Evolutionary conservation across 2,329 filamentous ascomycete genomes (phyloP), one percentile per base, ranked within the genome.

Genomic region (Escovopsis sp.): DNA sequence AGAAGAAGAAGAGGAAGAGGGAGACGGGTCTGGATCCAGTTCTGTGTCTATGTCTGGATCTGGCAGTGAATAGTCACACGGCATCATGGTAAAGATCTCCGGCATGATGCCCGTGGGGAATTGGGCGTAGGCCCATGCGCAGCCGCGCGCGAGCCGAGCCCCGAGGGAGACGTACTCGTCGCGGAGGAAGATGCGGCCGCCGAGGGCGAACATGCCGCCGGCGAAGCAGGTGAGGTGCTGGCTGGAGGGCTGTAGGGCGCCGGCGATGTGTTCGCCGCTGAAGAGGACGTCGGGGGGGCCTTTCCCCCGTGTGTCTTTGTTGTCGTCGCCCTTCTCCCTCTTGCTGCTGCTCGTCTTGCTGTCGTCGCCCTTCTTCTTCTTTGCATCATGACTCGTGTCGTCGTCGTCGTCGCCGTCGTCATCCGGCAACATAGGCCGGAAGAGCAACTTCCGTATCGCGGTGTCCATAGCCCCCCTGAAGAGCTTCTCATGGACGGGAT

Each of bases 151-250:
- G 12, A 74, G 54, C 36, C 61, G 62, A 37, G 62, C 58, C 7
- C 61, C 70, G 3, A 66, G 55, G 8, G 54, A 49, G 18, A 73
- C 54, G 40, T 73, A 63, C n/a, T 61, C 55, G 0, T 57, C 49
- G 1, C 64, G 60, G 37, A 54, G 48, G 41, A 79, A 72, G 27
- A 82, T 57, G 35, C 65, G 70, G 2, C 76, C 71, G 5, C 68
- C 74, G 26, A 84, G 65, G 2, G 62, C 76, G 27, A 79, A 72
- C 63, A 79, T 73, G n/a, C 76, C 79, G 3, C 78, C 78, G 2
- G 70, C 62, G 48, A 79, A 84, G 53, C 78, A 83, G 64, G 49
- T 39, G 62, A 52, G 41, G 29, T 53, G 49, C 41, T 53, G 53
- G 30, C 47, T 50, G 10, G 56, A 49, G 15, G 53, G 42, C 0